These are phyloP conservation scores for Aureobasidium sp. DNA, from an alignment of 2,329 filamentous ascomycete species.

Conservation along the genomic window DNA sequence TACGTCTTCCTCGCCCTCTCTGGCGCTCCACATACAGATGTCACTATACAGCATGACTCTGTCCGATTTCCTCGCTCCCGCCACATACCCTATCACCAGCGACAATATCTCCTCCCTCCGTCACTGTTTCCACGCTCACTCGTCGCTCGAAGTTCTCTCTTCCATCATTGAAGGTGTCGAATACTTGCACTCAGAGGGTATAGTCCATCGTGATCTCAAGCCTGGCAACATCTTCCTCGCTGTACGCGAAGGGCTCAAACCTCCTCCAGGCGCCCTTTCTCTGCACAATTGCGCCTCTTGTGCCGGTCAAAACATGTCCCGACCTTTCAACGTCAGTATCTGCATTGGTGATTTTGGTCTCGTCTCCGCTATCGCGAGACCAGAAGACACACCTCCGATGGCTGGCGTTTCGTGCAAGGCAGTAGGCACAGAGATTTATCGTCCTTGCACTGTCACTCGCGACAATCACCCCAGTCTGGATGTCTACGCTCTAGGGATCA, in stretches of 20 bases:
- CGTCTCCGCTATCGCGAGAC: slow-evolving; percentile 46
- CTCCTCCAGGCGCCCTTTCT: slow-evolving; percentile 37
- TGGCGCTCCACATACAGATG: slow-evolving; percentile 61
- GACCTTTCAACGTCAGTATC: slow-evolving; percentile 42
- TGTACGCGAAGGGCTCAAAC: slow-evolving; percentile 22
- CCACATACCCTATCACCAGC: slow-evolving; percentile 12
- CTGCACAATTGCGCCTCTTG: slow-evolving; percentile 34
- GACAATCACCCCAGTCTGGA: slow-evolving; percentile 47
- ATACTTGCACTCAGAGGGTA: slow-evolving; percentile 53
- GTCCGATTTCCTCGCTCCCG: slow-evolving; percentile 47
- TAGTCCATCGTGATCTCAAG: slow-evolving; percentile 61
- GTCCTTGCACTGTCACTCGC: slow-evolving; percentile 36
- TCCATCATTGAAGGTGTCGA: slow-evolving; percentile 55
- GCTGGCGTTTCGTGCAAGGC: slow-evolving; percentile 28
- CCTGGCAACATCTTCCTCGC: slow-evolving; percentile 61
- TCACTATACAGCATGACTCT: slow-evolving; percentile 56
- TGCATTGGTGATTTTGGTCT: slow-evolving; percentile 63
- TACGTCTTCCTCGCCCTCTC: slow-evolving; percentile 16
- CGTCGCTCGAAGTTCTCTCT: slow-evolving; percentile 50
- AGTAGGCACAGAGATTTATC: slow-evolving; percentile 56
- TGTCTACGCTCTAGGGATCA: slow-evolving; percentile 53
- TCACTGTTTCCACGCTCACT: slow-evolving; percentile 56
- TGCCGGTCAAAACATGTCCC: not conserved
- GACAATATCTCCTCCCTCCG: slow-evolving; percentile 24
- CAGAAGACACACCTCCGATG: slow-evolving; percentile 23